These are phyloP conservation scores for Nicotiana tomentosiformis DNA, from an alignment of 257 asterid genomes.

Conservation along the genomic window DNA sequence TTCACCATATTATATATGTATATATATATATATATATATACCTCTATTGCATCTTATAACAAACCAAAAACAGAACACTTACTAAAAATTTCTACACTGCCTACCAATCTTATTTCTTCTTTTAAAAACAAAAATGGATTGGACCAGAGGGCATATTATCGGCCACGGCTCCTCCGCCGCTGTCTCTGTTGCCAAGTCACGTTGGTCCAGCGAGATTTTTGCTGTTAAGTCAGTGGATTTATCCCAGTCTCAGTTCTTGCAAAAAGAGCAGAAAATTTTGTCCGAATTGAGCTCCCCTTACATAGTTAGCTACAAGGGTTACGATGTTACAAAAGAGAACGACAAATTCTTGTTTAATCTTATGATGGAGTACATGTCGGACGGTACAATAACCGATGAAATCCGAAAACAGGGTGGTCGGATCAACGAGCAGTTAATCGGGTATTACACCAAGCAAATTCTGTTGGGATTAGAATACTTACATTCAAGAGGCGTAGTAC, in stretches of 20 bases:
- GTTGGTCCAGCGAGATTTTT: slow-evolving; percentile 19
- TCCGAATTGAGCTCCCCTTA: slow-evolving; percentile 34
- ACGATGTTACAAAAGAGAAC: slow-evolving; percentile 37
- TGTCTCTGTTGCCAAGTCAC: slow-evolving; percentile 44
- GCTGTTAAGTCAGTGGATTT: slow-evolving; percentile 72
- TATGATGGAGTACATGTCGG: slow-evolving; percentile 47
- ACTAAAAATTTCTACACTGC: not conserved
- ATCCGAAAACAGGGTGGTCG: slow-evolving; percentile 22
- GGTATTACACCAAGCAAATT: slow-evolving; percentile 33
- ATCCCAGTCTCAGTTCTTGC: slow-evolving; percentile 28
- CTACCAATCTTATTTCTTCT: not conserved
- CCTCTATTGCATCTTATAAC: not conserved
- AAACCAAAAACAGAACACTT: slow-evolving; percentile 7
- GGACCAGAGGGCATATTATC: slow-evolving; percentile 64
- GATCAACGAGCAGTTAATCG: slow-evolving; percentile 31
- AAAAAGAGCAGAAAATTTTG: slow-evolving; percentile 43
- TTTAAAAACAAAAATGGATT: slow-evolving; percentile 27
- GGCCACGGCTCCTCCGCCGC: slow-evolving; percentile 74
- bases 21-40: slow-evolving; percentile 5
- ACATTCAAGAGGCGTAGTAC: slow-evolving; percentile 57
- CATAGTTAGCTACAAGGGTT: slow-evolving; percentile 50
- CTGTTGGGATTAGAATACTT: slow-evolving; percentile 48
- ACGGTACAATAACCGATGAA: slow-evolving; percentile 38
- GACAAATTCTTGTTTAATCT: slow-evolving; percentile 37
- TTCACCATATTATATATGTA: not conserved